Evolutionary conservation across 768 basidiomycete species (phyloP).

Genomic region (Daedalea quercina): DNA sequence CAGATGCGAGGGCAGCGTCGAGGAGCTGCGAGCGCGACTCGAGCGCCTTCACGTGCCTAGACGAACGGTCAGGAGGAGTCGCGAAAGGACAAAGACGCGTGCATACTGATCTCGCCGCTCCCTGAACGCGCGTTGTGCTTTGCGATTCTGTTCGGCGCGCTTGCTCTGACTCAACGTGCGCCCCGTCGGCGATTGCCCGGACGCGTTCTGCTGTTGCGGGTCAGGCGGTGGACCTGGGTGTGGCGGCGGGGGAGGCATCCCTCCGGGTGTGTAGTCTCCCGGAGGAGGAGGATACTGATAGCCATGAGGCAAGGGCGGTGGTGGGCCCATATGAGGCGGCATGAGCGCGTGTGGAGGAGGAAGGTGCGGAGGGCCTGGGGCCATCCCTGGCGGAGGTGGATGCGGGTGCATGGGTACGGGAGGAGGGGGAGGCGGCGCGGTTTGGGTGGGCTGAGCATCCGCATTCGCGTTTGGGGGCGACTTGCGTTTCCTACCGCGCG

Average conservation of each 20-base stretch:
- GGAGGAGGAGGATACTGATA: slow-evolving; percentile 42
- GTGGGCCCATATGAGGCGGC: slow-evolving; percentile 20
- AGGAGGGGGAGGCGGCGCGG: slow-evolving; percentile 23
- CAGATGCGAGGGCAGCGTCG: slow-evolving; percentile 79
- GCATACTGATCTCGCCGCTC: slow-evolving; percentile 86
- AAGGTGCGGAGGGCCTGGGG: slow-evolving; percentile 30
- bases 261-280: slow-evolving; percentile 49
- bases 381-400: slow-evolving; percentile 30
- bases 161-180: slow-evolving; percentile 73
- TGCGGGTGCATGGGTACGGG: slow-evolving; percentile 28
- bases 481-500: slow-evolving; percentile 60
- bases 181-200: too few relatives aligned
- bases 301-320: slow-evolving; percentile 19
- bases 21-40: slow-evolving; percentile 81
- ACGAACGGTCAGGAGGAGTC: slow-evolving; percentile 1
- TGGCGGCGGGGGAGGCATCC: slow-evolving; percentile 27
- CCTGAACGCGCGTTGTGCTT: slow-evolving; percentile 88
- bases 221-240: slow-evolving; percentile 18
- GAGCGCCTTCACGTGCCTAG: slow-evolving; percentile 80
- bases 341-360: slow-evolving; percentile 34
- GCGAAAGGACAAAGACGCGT: slow-evolving; percentile 6
- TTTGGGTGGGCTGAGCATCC: slow-evolving; percentile 1
- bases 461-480: slow-evolving; percentile 40
- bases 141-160: slow-evolving; percentile 91
- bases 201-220: slow-evolving; percentile 8